These are phyloP conservation scores for Komagataella phaffii DNA, from an alignment of 805 yeast genomes.

Conservation along the genomic window DNA sequence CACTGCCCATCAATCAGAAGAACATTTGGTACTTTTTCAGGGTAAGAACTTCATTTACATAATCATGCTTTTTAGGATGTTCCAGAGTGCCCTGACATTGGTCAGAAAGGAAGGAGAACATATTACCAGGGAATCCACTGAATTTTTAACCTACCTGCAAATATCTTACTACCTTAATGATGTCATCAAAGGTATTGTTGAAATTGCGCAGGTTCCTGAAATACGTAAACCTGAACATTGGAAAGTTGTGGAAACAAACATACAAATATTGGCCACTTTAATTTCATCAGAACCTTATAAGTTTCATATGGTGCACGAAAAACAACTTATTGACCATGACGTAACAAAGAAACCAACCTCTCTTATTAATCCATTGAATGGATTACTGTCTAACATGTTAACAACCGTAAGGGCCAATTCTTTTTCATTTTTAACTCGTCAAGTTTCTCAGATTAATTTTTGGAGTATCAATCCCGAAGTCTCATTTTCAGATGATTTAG, in stretches of 20 bases:
- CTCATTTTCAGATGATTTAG: slow-evolving; percentile 2
- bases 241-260: slow-evolving; percentile 7
- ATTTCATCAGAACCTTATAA: neutral
- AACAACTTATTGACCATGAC: slow-evolving; percentile 13
- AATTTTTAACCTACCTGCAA: slow-evolving; percentile 35
- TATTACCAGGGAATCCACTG: slow-evolving; percentile 42
- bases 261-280: slow-evolving; percentile 3
- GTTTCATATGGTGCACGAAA: neutral
- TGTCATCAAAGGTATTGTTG: slow-evolving; percentile 2
- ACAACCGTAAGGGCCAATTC: slow-evolving; percentile 17
- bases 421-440: slow-evolving; percentile 10
- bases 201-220: slow-evolving; percentile 13
- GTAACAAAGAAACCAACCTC: slow-evolving; percentile 36
- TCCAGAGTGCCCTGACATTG: slow-evolving; percentile 45
- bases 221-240: slow-evolving; percentile 5
- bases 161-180: slow-evolving; percentile 5
- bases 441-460: slow-evolving; percentile 5
- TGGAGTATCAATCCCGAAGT: slow-evolving; percentile 3
- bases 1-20: slow-evolving; percentile 1
- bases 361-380: slow-evolving; percentile 46
- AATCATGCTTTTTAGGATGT: slow-evolving; percentile 32
- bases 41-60: slow-evolving; percentile 26
- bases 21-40: slow-evolving; percentile 13
- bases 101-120: slow-evolving; percentile 55
- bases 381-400: slow-evolving; percentile 34